Evolutionary conservation across 208 protist species (phyloP), one percentile per base, ranked within the genome.

Genomic region (Trichomonas gallinae): DNA sequence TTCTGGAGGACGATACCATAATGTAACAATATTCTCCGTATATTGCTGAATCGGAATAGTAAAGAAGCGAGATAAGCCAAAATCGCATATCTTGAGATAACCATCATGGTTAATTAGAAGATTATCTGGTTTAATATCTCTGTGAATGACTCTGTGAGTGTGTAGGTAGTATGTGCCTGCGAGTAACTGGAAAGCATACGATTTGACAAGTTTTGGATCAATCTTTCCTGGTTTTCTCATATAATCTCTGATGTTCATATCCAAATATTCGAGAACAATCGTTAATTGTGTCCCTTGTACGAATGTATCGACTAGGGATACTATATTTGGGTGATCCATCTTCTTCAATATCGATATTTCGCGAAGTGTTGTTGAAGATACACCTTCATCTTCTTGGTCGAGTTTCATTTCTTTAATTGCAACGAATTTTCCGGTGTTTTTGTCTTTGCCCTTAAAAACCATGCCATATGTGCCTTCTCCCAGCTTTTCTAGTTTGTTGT

Each of bases 321-420:
- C 98, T 97, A 99, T 99, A 97, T 99, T 99, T 0, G 98, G 98
- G 96, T 99, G 99, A 93, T 99, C 97, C 48, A 99, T 97, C 97
- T 99, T 98, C 96, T 99, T 99, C 44, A 99, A 97, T 40, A 99
- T 98, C 4, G 98, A 99, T 38, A 99, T 99, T 97, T 99, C 99
- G 58, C 99, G 97, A 81, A 99, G 98, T 1, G 99, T 98, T 23
- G 99, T 99, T 44, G 98, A 98, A 4, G 99, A 99, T 96, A 99
- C 98, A 21, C 99, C 99, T 87, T 99, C 99, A 85, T 99, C 99
- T 26, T 99, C 98, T 38, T 98, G 98, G 96, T 99, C 98, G 0
- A 99, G 97, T 42, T 98, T 98, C 46, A 99, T 99, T 96, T 99
- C 99, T 97, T 99, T 99, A 13, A 99, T 96, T 0, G 99, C 99